A percentile compares a stretch with the other conserved stretches of the same genome.
phyloP scores from a whole-genome alignment of 805 yeast species.

The Cyberlindnera maritima region DNA sequence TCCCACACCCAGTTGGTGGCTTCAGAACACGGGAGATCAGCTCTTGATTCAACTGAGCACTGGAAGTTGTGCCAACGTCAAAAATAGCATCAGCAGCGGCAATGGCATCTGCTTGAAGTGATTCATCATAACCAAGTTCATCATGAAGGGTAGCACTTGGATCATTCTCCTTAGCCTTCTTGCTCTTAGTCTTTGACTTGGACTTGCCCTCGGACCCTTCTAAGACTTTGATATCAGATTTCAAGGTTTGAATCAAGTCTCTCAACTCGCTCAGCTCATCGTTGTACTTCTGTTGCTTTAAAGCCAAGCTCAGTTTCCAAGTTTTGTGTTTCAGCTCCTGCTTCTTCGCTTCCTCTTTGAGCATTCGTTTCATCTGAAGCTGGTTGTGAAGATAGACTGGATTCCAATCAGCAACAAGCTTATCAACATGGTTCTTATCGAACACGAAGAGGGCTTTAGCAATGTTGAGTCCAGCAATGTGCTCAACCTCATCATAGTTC shows the following conservation, averaged over 20 bases:
- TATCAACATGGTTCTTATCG: slow-evolving; percentile 37
- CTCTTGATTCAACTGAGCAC: background rate
- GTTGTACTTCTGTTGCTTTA: slow-evolving; percentile 55
- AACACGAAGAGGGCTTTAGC: slow-evolving; percentile 38
- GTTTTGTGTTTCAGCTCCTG: slow-evolving; percentile 60
- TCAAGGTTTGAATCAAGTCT: slow-evolving; percentile 42
- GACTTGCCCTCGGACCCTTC: slow-evolving; percentile 2
- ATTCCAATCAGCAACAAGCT: slow-evolving; percentile 38
- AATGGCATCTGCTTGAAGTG: background rate
- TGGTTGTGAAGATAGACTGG: slow-evolving; percentile 47
- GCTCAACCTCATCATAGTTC: slow-evolving; percentile 28
- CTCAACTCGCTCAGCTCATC: slow-evolving; percentile 5
- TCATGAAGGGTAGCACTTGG: background rate
- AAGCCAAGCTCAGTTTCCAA: slow-evolving; percentile 56
- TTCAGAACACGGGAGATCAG: background rate
- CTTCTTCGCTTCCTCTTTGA: slow-evolving; percentile 36
- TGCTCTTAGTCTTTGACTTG: background rate
- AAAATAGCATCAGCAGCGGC: background rate
- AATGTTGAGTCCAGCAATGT: slow-evolving; percentile 33
- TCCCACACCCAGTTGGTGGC: background rate
- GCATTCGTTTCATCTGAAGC: slow-evolving; percentile 40
- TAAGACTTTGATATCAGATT: slow-evolving; percentile 18
- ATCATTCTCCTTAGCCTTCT: background rate
- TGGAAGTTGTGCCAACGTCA: background rate
- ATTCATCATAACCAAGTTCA: background rate